Evolutionary conservation across 306 rosid genomes (phyloP), one percentile per base, ranked within the genome.

Genomic region (Lupinus albus): DNA sequence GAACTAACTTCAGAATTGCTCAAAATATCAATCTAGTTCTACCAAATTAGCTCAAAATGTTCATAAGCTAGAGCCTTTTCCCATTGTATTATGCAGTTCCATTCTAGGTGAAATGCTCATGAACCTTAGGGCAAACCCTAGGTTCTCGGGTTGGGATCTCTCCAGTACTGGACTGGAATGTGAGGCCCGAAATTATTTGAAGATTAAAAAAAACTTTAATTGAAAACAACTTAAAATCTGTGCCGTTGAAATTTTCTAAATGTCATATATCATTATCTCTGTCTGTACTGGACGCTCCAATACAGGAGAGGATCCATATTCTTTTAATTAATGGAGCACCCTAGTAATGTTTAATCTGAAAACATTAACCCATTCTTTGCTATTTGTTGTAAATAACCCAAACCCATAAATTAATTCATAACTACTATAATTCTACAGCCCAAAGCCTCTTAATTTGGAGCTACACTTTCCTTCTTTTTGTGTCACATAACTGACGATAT

Each of bases 31-130:
- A 44, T 52, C 15, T 7, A 7, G 28, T 41, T 39, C 44, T 72
- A 50, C 11, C 25, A 41, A 61, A 25, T 25, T 17, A 72, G 28
- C 9, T 8, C 11, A 50, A 18, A 32, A 44, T 39, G 20, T 63
- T 17, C 20, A 63, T 42, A 53, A 17, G 28, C 28, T 25, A 51
- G 50, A 52, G 32, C 25, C 42, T 30, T 42, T 17, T 42, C 45
- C 49, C 8, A 3, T 11, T 42, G 52, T 44, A 54, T 55, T 53
- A 17, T 12, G n/a, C 32, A 45, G 52, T 41, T 52, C 45, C 17
- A 28, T 63, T 64, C 14, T 54, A 74, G 68, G 51, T 49, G 20
- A 15, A 45, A 16, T 56, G 12, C 10, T 21, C 13, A 51, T 55
- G 25, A 65, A 53, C 15, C 25, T 32, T 41, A 35, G 39, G 21